Percentiles rank a stretch among this genome's conserved stretches.
These are phyloP conservation scores for Mycena amicta DNA, from an alignment of 768 basidiomycete species.

Conservation along the genomic window DNA sequence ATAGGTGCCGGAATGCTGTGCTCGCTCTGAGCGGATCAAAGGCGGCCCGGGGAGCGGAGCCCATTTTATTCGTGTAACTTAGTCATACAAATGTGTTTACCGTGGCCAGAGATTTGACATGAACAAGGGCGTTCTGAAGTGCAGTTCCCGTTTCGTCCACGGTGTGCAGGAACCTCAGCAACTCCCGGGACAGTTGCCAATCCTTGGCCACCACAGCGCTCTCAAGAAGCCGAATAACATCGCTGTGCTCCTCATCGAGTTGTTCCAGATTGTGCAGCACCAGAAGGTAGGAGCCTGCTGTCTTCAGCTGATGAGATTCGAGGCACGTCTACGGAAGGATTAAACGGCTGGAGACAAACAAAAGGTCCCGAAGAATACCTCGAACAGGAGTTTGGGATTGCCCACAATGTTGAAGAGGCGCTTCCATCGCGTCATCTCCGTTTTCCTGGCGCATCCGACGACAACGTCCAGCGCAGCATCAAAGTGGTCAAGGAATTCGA, in stretches of 20 bases:
- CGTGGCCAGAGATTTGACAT: conserved; percentile 36
- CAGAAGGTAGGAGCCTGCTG: conserved; percentile 89
- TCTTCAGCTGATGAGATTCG: conserved; percentile 70
- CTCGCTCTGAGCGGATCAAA: neutral
- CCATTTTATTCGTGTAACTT: too few species aligned
- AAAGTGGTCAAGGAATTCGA: conserved; percentile 95
- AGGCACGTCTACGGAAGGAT: conserved; percentile 65
- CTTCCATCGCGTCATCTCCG: conserved; percentile 89
- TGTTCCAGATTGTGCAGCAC: conserved; percentile 94
- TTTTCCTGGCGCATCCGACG: conserved; percentile 94
- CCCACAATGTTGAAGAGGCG: conserved; percentile 89
- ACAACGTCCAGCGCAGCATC: conserved; percentile 90
- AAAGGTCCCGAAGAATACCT: conserved; percentile 49
- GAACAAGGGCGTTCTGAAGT: conserved; percentile 60
- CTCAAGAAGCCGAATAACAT: conserved; percentile 79
- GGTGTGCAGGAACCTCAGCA: conserved; percentile 89
- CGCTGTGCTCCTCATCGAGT: conserved; percentile 74
- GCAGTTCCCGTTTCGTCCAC: conserved; percentile 85
- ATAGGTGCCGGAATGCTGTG: too few species aligned
- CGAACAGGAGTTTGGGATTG: conserved; percentile 87
- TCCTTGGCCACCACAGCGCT: conserved; percentile 78
- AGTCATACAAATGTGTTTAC: too few species aligned
- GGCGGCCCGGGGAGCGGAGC: too few species aligned
- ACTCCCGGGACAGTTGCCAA: conserved; percentile 89
- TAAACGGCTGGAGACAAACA: neutral